phyloP scores from a whole-genome alignment of 148 eudicot genomes.

The Rhododendron vialii region DNA sequence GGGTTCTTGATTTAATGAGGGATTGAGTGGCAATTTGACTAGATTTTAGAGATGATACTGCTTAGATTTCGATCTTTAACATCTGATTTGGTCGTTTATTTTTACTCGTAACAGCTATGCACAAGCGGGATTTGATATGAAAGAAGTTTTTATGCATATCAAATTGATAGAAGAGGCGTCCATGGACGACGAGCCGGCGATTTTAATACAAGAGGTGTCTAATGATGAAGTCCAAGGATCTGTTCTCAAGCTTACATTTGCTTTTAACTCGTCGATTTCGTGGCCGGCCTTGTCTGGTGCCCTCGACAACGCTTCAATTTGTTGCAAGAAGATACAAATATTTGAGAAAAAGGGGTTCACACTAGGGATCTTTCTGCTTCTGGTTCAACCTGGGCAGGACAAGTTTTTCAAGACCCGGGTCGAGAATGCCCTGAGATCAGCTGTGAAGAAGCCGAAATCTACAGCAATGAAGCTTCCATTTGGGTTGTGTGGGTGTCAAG shows the following conservation, averaged over 20 bases:
- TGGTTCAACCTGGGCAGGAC: constrained; percentile 61
- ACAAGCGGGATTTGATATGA: constrained; percentile 93
- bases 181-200: constrained; percentile 69
- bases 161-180: constrained; percentile 79
- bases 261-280: constrained; percentile 72
- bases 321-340: constrained; percentile 77
- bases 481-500: constrained; percentile 96
- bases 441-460: constrained; percentile 59
- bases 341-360: constrained; percentile 84
- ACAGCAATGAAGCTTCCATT: constrained; percentile 78
- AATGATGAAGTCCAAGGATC: constrained; percentile 55
- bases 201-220: constrained; percentile 59
- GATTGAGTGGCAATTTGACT: not conserved
- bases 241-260: constrained; percentile 67
- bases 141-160: constrained; percentile 82
- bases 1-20: not conserved
- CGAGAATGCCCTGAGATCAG: constrained; percentile 70
- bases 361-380: constrained; percentile 55
- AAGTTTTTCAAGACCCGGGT: constrained; percentile 49
- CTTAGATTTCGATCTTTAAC: not conserved
- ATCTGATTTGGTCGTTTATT: not conserved
- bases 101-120: constrained; percentile 55
- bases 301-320: constrained; percentile 58
- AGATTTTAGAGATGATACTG: not conserved
- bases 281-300: constrained; percentile 73